Percentiles rank a stretch among this genome's conserved stretches.
These are phyloP conservation scores for Eimeria brunetti DNA, from an alignment of 169 alveolate species.

Conservation along the genomic window DNA sequence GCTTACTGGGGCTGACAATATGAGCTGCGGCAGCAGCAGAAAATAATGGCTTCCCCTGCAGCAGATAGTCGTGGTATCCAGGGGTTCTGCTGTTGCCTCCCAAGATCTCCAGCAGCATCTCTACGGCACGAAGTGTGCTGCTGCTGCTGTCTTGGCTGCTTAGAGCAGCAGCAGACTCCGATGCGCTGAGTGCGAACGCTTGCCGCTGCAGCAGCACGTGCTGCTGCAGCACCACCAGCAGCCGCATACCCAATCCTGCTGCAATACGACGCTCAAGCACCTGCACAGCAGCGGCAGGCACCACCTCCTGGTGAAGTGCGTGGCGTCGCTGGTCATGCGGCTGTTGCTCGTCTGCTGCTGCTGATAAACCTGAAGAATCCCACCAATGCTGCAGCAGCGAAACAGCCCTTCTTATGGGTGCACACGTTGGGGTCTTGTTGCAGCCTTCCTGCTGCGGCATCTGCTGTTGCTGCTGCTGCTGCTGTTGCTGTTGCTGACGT, in stretches of 20 bases:
- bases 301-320: slow-evolving; percentile 44
- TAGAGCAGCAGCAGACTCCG: slow-evolving; percentile 48
- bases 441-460: slow-evolving; percentile 22
- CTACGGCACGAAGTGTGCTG: slow-evolving; percentile 37
- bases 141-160: slow-evolving; percentile 31
- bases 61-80: slow-evolving; percentile 65
- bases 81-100: slow-evolving; percentile 29
- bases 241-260: slow-evolving; percentile 52
- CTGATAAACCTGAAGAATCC: slow-evolving; percentile 39
- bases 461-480: slow-evolving; percentile 41
- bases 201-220: slow-evolving; percentile 72
- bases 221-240: slow-evolving; percentile 70
- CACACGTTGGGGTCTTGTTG: slow-evolving; percentile 54
- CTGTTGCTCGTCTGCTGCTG: slow-evolving; percentile 68
- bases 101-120: slow-evolving; percentile 21
- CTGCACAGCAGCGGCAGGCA: slow-evolving; percentile 67
- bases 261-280: slow-evolving; percentile 61
- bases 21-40: slow-evolving; percentile 58
- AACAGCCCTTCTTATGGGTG: slow-evolving; percentile 7
- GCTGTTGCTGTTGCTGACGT: slow-evolving; percentile 55
- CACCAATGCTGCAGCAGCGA: slow-evolving; percentile 58
- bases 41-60: slow-evolving; percentile 27
- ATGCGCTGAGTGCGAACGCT: slow-evolving; percentile 49
- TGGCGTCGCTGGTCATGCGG: neutral
- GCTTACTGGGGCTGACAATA: slow-evolving; percentile 20